phyloP scores from a whole-genome alignment of 2,329 filamentous ascomycete genomes.

The Calonectria naviculata region DNA sequence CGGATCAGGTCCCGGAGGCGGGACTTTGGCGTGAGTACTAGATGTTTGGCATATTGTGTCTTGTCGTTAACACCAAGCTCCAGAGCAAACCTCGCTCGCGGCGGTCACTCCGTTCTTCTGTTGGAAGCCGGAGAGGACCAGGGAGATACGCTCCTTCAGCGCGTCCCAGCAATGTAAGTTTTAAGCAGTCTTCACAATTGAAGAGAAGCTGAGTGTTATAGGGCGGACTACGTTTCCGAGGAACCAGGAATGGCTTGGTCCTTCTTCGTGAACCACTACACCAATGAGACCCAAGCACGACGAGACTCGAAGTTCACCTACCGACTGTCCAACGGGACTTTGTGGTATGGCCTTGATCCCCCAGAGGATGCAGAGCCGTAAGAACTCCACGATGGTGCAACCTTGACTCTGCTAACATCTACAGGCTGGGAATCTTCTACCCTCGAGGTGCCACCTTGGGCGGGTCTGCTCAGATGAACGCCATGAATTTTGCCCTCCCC shows the following conservation, averaged over 20 bases:
- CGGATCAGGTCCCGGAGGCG: conserved; percentile 66
- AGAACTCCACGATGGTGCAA: background rate
- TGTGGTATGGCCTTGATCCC: conserved; percentile 42
- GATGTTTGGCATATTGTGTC: accelerated
- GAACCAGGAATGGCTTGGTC: conserved; percentile 56
- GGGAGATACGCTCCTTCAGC: conserved; percentile 40
- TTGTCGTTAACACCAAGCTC: background rate
- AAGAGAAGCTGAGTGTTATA: background rate
- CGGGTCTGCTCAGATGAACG: conserved; percentile 31
- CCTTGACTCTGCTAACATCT: background rate
- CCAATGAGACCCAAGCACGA: conserved; percentile 30
- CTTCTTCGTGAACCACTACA: conserved; percentile 71
- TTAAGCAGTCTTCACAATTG: background rate
- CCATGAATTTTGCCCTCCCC: conserved; percentile 30
- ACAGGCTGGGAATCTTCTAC: conserved; percentile 31
- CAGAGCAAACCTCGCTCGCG: conserved; percentile 61
- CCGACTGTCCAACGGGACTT: conserved; percentile 24
- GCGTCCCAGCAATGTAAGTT: conserved; percentile 26
- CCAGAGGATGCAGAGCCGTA: conserved; percentile 42
- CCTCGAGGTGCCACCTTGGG: conserved; percentile 35
- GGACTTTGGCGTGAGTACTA: conserved; percentile 55
- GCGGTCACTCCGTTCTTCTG: conserved; percentile 65
- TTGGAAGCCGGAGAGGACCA: conserved; percentile 69
- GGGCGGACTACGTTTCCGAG: conserved; percentile 23
- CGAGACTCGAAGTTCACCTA: conserved; percentile 37